Conservation (phyloP, 2,329 filamentous ascomycete genomes). For the Escovopsis weberi region DNA sequence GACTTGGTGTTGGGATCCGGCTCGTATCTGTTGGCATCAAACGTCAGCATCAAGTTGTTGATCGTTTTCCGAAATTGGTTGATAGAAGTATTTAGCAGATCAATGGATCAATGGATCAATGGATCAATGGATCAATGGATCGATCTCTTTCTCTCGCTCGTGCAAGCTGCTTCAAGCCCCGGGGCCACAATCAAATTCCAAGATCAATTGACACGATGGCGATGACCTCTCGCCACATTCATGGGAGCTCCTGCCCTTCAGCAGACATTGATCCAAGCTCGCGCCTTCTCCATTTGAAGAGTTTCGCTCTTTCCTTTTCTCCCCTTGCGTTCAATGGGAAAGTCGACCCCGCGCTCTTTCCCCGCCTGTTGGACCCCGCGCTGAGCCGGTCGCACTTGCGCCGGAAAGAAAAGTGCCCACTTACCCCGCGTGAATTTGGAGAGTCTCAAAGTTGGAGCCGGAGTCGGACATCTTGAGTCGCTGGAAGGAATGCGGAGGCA, state of each 20-base stretch:
- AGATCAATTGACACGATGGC: not conserved
- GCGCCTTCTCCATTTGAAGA: too few species aligned
- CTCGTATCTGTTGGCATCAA: constrained; percentile 43
- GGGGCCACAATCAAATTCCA: not conserved
- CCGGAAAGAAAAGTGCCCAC: constrained; percentile 26
- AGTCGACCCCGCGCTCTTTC: not conserved
- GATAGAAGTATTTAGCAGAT: not conserved
- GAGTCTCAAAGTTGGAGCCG: constrained; percentile 61
- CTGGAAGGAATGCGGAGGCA: not conserved
- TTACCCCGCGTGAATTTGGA: constrained; percentile 76
- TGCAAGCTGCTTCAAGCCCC: too few species aligned
- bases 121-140: too few species aligned
- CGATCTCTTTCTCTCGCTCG: too few species aligned
- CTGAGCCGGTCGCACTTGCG: constrained; percentile 33
- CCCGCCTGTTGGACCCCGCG: not conserved
- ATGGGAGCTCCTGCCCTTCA: too few species aligned
- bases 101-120: too few species aligned
- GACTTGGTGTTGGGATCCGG: constrained; percentile 72
- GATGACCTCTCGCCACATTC: too few species aligned
- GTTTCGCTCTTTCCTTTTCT: too few species aligned
- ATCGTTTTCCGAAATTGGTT: not conserved
- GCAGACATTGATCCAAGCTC: too few species aligned
- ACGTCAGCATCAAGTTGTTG: not conserved
- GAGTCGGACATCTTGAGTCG: constrained; percentile 24
- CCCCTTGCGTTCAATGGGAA: too few species aligned